phyloP scores from a whole-genome alignment of 805 yeast species.

The Lachancea dasiensis region DNA sequence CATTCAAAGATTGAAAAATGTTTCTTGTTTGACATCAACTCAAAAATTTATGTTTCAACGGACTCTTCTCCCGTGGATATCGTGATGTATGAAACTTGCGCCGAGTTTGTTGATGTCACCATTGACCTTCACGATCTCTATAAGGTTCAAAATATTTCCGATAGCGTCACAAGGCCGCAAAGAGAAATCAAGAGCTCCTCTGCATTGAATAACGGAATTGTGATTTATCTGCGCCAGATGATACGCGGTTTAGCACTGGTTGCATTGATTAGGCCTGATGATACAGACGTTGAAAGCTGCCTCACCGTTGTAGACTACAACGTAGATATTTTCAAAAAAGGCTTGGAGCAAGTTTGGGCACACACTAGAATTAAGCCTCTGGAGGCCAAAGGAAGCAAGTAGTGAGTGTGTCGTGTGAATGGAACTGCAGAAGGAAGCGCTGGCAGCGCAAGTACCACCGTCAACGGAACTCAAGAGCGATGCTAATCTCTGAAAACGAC shows the following conservation, averaged over 20 bases:
- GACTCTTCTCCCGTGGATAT: slow-evolving; percentile 95
- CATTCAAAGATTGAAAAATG: slow-evolving; percentile 91
- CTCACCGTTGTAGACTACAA: slow-evolving; percentile 80
- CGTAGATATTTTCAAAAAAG: slow-evolving; percentile 70
- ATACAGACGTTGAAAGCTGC: slow-evolving; percentile 41
- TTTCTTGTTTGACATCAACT: slow-evolving; percentile 82
- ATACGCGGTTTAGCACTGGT: slow-evolving; percentile 88
- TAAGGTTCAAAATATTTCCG: slow-evolving; percentile 24
- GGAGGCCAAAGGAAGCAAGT: background rate
- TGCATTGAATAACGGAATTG: slow-evolving; percentile 74
- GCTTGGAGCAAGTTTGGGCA: slow-evolving; percentile 60
- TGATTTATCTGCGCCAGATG: slow-evolving; percentile 83
- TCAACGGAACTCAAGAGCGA: too few species aligned
- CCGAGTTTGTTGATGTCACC: slow-evolving; percentile 93
- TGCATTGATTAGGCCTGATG: slow-evolving; percentile 71
- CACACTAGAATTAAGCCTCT: slow-evolving; percentile 24
- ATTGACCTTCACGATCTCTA: slow-evolving; percentile 78
- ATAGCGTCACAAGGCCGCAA: slow-evolving; percentile 13
- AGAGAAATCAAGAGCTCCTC: slow-evolving; percentile 59
- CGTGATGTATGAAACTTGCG: slow-evolving; percentile 93
- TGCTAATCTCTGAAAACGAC: too few species aligned
- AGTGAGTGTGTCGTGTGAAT: too few species aligned
- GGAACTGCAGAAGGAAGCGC: too few species aligned
- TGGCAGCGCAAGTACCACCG: too few species aligned
- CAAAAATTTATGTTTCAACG: slow-evolving; percentile 92